Evolutionary conservation across 169 alveolate species (phyloP), one percentile per base, ranked within the genome.

Genomic region (Plasmodium cynomolgi): DNA sequence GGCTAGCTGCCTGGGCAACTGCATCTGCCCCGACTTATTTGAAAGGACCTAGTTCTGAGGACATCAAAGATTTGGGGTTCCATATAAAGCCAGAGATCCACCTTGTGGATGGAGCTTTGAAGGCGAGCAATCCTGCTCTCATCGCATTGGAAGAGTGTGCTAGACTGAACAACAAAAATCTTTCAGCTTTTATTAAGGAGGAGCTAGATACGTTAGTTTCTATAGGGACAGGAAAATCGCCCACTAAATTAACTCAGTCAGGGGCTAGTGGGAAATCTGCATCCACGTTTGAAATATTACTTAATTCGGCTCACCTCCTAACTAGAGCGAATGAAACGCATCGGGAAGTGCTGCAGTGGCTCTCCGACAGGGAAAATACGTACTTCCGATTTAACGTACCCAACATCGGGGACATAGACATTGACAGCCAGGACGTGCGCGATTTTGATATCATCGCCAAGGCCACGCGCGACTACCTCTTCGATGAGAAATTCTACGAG

Each of bases 1-100:
- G 98, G 98, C 84, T 97, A 20, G 98, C 97, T 41, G 98, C 97
- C 33, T 96, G 98, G 98, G 96, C 98, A 29, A 91, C 98, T 68
- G 92, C 94, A 47, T 95, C 98, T 8, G 92, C 97, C 11, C 98
- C 98, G 17, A 96, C 98, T 37, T 96, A 96, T 93, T 84, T 96
- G 81, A 96, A 96, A 97, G 98, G 98, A 2, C 97, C 98, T 11
- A 95, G 93, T 62, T 86, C 82, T 58, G 83, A 84, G 6, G 95
- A 96, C 83, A 86, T 96, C 20, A 92, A 79, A 83, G 47, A 54
- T 39, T 71, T 96, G 15, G 98, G 98, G 2, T 92, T 93, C 75
- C 58, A 82, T 8, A 73, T 96, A 31, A 95, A 94, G 29, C 96
- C 95, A 44, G 95, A 95, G 92, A 95, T 84, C 29, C 98, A 96